These are phyloP conservation scores for Oryza nivara DNA, from an alignment of 176 grass and related monocot species.

Conservation along the genomic window DNA sequence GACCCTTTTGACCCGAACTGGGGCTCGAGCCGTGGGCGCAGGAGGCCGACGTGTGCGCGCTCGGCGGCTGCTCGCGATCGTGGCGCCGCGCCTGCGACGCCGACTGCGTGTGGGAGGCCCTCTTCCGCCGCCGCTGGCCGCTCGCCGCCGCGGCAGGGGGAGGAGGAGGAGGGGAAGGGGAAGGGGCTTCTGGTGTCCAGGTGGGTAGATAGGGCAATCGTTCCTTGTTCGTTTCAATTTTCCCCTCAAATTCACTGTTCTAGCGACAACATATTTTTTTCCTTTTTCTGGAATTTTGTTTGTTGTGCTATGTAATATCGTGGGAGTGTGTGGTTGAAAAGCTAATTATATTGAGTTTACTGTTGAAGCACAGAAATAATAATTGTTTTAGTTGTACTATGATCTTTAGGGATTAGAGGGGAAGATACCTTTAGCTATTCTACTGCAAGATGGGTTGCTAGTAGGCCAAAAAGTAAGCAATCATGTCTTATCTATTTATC, in stretches of 20 bases:
- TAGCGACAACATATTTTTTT: neutral
- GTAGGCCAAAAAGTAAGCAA: neutral
- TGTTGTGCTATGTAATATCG: neutral
- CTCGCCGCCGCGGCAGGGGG: neutral
- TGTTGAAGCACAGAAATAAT: neutral
- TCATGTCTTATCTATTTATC: neutral
- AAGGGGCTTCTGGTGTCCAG: slow-evolving; percentile 25
- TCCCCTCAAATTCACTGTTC: neutral
- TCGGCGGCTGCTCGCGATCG: slow-evolving; percentile 59
- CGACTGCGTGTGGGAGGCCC: slow-evolving; percentile 63
- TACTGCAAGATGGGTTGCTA: neutral
- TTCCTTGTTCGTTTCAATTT: neutral
- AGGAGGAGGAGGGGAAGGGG: neutral
- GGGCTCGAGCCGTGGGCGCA: slow-evolving; percentile 33
- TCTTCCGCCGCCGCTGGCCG: slow-evolving; percentile 70
- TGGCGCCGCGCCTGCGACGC: slow-evolving; percentile 61
- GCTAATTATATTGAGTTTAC: neutral
- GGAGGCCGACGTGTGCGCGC: slow-evolving; percentile 66
- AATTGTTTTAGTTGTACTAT: neutral
- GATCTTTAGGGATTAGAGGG: neutral
- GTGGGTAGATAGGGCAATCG: neutral
- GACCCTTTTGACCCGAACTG: slow-evolving; percentile 13
- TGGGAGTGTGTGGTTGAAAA: neutral
- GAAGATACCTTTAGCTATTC: neutral
- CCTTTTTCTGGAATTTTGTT: neutral